phyloP scores from a whole-genome alignment of 805 yeast genomes.

The Debaryomyces castellii region DNA sequence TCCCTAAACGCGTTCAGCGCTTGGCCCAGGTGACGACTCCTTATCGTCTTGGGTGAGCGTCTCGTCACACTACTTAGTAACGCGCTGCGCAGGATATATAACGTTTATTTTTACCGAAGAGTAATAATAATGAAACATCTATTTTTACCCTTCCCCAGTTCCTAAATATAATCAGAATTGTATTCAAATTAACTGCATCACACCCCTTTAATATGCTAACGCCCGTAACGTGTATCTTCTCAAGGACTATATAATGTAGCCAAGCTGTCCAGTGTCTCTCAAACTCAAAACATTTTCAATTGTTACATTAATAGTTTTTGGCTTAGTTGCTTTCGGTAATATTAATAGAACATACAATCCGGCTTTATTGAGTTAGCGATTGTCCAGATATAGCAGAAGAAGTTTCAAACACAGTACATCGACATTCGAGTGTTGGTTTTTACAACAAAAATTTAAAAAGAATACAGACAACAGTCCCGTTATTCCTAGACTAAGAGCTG shows the following conservation, averaged over 20 bases:
- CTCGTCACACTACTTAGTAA: not conserved
- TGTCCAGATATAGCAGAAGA: too few species aligned
- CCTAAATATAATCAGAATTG: not conserved
- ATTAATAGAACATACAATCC: too few species aligned
- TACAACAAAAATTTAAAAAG: too few species aligned
- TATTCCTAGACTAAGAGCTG: too few species aligned
- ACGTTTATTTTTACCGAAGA: not conserved
- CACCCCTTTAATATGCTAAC: not conserved
- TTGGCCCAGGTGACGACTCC: not conserved
- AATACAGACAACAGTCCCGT: too few species aligned
- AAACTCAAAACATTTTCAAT: too few species aligned
- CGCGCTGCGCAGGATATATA: not conserved
- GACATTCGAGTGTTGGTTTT: too few species aligned
- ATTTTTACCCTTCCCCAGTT: not conserved
- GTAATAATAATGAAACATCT: not conserved
- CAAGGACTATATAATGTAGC: not conserved
- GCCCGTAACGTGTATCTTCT: not conserved
- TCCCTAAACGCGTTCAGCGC: not conserved
- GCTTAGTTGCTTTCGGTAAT: too few species aligned
- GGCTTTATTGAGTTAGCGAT: too few species aligned
- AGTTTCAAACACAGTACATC: too few species aligned
- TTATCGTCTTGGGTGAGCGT: not conserved
- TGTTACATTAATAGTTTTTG: too few species aligned
- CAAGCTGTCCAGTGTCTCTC: too few species aligned
- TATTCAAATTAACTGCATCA: not conserved